Evolutionary conservation across 176 grass and related monocot genomes (phyloP), one percentile per base, ranked within the genome.

Genomic region (Aechmea fasciata): DNA sequence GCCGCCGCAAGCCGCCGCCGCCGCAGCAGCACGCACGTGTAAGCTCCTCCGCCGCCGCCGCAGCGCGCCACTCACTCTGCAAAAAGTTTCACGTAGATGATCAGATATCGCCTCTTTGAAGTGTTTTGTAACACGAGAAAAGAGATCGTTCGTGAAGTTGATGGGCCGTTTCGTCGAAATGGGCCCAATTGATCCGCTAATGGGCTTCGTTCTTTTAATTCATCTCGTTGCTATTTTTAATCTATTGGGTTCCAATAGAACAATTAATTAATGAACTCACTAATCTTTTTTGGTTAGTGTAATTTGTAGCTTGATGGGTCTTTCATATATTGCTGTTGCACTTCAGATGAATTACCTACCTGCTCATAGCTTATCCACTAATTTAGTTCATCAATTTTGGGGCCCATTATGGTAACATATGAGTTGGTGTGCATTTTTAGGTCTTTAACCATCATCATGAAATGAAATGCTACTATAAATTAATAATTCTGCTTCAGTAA

Each of bases 41-140:
- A 80, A 87, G 84, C 83, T 79, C 75, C 80, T 87, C 79, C 33
- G 6, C 33, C 3, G 4, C 33, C 33, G 33, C 33, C 55, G 55
- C n/a, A 0, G 22, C 22, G 22, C 52, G 52, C 52, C 52, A 8
- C 52, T 13, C 14, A 57, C 8, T 57, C 52, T 17, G 33, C 33
- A 41, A 41, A 41, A 41, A 41, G 33, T 17, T 17, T 57, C n/a
- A 15, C 52, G 52, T 61, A 17, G 15, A 9, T 61, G 15, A 9
- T 61, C 22, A 1, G 22, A 23, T 23, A 23, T 23, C 3, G 15
- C 55, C 15, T 18, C 15, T 61, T 61, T 61, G n/a, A 5, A 9
- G 52, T 57, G 52, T 17, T 57, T 17, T 57, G 52, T 13, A 8
- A 17, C 4, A 6, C 12, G 52, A 57, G 52, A 22, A 19, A n/a